Percentiles rank a stretch among this genome's conserved stretches.
These are phyloP conservation scores for Ceratorhiza oryzae-sativae DNA, from an alignment of 1,284 basidiomycete genomes.

Conservation along the genomic window DNA sequence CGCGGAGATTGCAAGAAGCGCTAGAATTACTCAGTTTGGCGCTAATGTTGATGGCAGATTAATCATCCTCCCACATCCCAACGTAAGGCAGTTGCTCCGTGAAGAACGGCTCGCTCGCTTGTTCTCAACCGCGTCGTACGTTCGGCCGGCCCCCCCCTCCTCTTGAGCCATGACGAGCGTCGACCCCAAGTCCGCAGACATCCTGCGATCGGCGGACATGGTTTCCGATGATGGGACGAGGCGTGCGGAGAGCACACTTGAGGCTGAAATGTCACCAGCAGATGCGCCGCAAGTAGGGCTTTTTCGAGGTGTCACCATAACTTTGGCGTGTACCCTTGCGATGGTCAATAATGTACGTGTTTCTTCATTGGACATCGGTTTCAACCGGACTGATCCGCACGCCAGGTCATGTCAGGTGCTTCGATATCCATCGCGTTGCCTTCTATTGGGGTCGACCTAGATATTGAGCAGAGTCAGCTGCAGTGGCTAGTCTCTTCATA, in stretches of 20 bases:
- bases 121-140: constrained; percentile 1
- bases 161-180: neutral
- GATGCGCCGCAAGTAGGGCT: constrained; percentile 8
- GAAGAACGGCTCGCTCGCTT: neutral
- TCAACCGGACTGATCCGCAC: constrained; percentile 2
- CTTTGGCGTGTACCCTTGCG: constrained; percentile 28
- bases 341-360: constrained; percentile 34
- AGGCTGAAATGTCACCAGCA: neutral
- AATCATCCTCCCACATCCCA: constrained; percentile 8
- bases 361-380: neutral
- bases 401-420: constrained; percentile 38
- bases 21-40: neutral
- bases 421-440: constrained; percentile 65
- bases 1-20: neutral
- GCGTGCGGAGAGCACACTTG: neutral
- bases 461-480: constrained; percentile 54
- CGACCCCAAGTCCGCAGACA: neutral
- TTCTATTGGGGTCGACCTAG: constrained; percentile 62
- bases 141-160: neutral
- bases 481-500: constrained; percentile 71
- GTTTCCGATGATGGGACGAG: constrained; percentile 8
- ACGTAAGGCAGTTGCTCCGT: neutral
- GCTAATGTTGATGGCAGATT: neutral
- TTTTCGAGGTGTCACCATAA: constrained; percentile 20
- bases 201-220: neutral